Conservation (phyloP, 2,329 filamentous ascomycete species). For the Thelonectria discophora region DNA sequence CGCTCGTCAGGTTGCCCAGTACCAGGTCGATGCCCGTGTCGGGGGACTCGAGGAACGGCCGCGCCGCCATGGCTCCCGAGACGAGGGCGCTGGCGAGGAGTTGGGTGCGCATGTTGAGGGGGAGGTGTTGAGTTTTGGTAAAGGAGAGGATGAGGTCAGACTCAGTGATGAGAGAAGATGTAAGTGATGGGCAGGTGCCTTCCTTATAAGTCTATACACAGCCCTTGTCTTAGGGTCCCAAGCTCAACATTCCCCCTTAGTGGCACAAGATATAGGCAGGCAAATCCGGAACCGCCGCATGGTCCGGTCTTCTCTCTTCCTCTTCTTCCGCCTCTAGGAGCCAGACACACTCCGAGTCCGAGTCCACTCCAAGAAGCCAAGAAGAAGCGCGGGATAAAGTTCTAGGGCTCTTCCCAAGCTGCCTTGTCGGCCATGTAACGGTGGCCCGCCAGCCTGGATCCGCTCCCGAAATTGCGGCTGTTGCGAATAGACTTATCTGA, state of each 20-base stretch:
- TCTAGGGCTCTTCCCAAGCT: constrained; percentile 2
- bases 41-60: constrained; percentile 56
- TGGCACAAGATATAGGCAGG: background rate
- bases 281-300: background rate
- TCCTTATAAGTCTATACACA: constrained; percentile 9
- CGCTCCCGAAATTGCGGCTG: constrained; percentile 36
- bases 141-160: background rate
- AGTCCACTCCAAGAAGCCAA: constrained; percentile 9
- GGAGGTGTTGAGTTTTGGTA: constrained; percentile 15
- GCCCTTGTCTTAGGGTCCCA: background rate
- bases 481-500: constrained; percentile 37
- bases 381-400: constrained; percentile 7
- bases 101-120: constrained; percentile 37
- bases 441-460: constrained; percentile 27
- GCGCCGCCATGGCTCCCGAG: constrained; percentile 51
- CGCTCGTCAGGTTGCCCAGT: constrained; percentile 47
- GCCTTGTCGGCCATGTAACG: constrained; percentile 24
- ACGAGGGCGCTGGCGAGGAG: constrained; percentile 42
- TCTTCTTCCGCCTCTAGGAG: background rate
- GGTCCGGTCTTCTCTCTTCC: background rate
- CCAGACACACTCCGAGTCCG: background rate
- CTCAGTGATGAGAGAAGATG: background rate
- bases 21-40: constrained; percentile 56
- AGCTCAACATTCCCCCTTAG: background rate
- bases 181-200: background rate